Evolutionary conservation across 176 grass and related monocot species (phyloP), one percentile per base, ranked within the genome.

Genomic region (Oryza longistaminata): DNA sequence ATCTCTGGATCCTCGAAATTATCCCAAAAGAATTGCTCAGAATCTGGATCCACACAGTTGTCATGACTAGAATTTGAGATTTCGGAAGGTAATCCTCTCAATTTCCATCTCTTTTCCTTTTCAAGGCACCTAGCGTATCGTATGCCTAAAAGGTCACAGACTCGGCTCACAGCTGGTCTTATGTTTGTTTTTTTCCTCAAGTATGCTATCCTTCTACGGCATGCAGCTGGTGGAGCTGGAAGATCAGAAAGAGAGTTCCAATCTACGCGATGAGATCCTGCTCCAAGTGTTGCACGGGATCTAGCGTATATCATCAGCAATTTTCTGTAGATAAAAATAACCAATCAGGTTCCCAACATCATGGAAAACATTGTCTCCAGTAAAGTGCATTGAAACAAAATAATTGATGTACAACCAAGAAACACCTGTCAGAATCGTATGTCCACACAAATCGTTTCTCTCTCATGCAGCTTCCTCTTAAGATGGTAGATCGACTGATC

Each of bases 391-490:
- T 64, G 7, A 76, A 42, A 88, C 39, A 58, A 31, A 85, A 40
- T 7, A 68, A 64, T 83, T 21, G 79, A 66, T 48, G 50, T 5
- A 22, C 22, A 73, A 73, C 2, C 21, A 85, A 82, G 65, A 67
- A 77, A 81, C 95, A 98, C 96, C 96, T 98, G 90, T 95, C 86
- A 45, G 90, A 92, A 68, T 87, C 79, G 4, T 89, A 90, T 45
- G 87, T 89, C 96, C 96, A 98, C 73, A 80, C 44, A 78, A 95
- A 98, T 76, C 88, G 88, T 95, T 89, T 95, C 76, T 72, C 79
- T 71, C 88, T 85, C 60, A 85, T 89, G 45, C 64, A 48, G 34
- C 71, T 87, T 85, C 77, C 82, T 70, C 55, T 87, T 84, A 87
- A 82, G 79, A 87, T 85, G 62, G 70, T 53, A 88, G 78, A 85